Evolutionary conservation across 148 eudicot genomes (phyloP).

Genomic region (Cornus controversa): DNA sequence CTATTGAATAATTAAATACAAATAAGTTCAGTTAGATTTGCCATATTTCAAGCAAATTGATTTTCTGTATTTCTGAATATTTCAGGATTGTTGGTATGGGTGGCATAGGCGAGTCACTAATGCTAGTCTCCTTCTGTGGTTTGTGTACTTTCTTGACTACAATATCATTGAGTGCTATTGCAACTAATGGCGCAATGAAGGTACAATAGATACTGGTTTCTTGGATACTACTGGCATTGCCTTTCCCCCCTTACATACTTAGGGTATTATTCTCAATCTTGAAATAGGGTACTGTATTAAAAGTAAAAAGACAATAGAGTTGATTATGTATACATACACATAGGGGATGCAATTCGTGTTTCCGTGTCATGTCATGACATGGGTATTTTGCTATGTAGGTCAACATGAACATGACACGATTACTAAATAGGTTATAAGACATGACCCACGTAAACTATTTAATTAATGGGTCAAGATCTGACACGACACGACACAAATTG

Average conservation of each 20-base stretch:
- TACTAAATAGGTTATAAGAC: not conserved
- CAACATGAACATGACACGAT: too few relatives aligned
- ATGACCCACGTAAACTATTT: too few relatives aligned
- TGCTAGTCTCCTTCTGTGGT: slow-evolving; percentile 87
- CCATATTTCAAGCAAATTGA: not conserved
- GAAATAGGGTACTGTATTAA: not conserved
- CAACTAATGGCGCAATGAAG: slow-evolving; percentile 99
- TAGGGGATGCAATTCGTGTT: too few relatives aligned
- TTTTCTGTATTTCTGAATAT: slow-evolving; percentile 19
- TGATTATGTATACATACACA: too few relatives aligned
- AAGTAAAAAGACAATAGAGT: too few relatives aligned
- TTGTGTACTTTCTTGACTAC: slow-evolving; percentile 92
- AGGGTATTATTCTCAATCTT: not conserved
- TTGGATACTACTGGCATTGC: not conserved
- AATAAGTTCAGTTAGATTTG: not conserved
- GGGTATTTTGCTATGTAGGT: too few relatives aligned
- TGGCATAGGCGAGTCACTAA: slow-evolving; percentile 83
- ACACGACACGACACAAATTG: too few relatives aligned
- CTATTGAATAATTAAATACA: not conserved
- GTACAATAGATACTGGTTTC: slow-evolving; percentile 27
- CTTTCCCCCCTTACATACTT: not conserved
- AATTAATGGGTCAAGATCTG: too few relatives aligned
- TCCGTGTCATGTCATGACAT: too few relatives aligned
- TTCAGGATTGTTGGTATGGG: slow-evolving; percentile 99
- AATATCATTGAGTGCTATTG: slow-evolving; percentile 93